Base-by-base conservation (phyloP, 2,329 filamentous ascomycete species). In the Penicillium psychrosexuale region DNA sequence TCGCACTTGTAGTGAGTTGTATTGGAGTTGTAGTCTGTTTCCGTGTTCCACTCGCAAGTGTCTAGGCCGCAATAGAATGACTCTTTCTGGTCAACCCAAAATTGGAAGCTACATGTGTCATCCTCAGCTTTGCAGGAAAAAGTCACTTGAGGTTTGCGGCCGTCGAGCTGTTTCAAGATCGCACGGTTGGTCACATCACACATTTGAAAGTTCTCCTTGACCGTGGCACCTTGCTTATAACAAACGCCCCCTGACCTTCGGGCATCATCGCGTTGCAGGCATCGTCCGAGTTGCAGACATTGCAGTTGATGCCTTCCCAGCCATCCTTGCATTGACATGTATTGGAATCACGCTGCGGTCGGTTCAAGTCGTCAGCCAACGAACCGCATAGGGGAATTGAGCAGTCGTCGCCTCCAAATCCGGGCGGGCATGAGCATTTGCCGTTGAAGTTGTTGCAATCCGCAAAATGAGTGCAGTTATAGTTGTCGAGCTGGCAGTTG, bases 231-330 rank as follows among this genome's bases (percentile, higher is more conserved):
- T 63, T 93, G 87, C 68, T 90, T 88, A 72, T 97, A 97, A 77
- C 94, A 99, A 11, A 96, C 86, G 31, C 91, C 94, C 43, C 91
- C 58, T 90, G 83, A 3, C 84, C 84, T 13, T 87, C 85, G 4
- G 90, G 90, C 86, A 96, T 96, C 74, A 99, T 79, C 33, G 90
- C 86, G 70, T 94, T 85, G 69, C 94, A 99, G 15, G 89, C 92
- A 63, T 88, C 79, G 71, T 97, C 82, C 4, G 86, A 85, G 57
- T 88, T 86, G 75, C 94, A 99, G 53, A 99, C 90, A 67, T 94
- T 99, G 83, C 94, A 99, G 79, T 99, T 99, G 77, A 99, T 93
- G 60, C 94, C 94, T 38, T 84, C 84, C 94, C 94, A 99, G 53
- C 94, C 94, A 36, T 96, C 89, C 69, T 92, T 88, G 73, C 94